Base-by-base conservation (phyloP, 148 eudicot genomes). In the Persicaria tinctoria region DNA sequence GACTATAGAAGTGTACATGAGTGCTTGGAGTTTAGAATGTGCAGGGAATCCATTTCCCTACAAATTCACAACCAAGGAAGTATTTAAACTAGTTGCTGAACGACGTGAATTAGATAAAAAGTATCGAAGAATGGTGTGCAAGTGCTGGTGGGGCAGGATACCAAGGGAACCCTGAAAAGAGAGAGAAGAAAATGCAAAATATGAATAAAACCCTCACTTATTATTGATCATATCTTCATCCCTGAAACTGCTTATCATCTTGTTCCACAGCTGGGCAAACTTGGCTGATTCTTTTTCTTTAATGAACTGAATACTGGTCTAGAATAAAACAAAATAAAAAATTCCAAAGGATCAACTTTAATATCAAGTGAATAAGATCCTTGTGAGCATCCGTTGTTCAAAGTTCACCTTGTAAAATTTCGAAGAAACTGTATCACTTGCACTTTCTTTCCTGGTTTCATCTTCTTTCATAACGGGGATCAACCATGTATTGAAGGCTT, bases 251-350 rank as follows among this genome's bases (percentile, higher is more conserved):
- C 76, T 85, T 71, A 89, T 87, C 74, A 89, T 87, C 77, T 82
- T 75, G 80, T 89, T 89, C 93, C 93, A 89, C 75, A 87, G 74
- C 75, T 89, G 90, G 76, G 90, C 86, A 82, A 89, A 89, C 83
- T 83, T 85, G 50, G 88, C 93, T 4, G 85, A 84, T 51, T 80
- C 88, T 81, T 84, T 83, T 38, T 82, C 93, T 74, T 82, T 82
- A 75, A 75, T 77, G 64, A 85, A 74, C 90, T 89, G 79, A 68
- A 68, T 23, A 27, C 55, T 50, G 56, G 63, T 63, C 8, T 20
- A 74, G 71, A 60, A 16, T 50, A 78, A 69, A 10, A 3, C 13
- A 51, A 59, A 55, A 23, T 23, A 23, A 55, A 44, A 62, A 80
- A 27, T 68, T 51, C 23, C 18, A n/a, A 11, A 9, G 10, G 49